Percentiles rank a stretch among this genome's conserved stretches.
These are phyloP conservation scores for Pythium grandisporangium DNA, from an alignment of 352 stramenopile genomes.

Conservation along the genomic window DNA sequence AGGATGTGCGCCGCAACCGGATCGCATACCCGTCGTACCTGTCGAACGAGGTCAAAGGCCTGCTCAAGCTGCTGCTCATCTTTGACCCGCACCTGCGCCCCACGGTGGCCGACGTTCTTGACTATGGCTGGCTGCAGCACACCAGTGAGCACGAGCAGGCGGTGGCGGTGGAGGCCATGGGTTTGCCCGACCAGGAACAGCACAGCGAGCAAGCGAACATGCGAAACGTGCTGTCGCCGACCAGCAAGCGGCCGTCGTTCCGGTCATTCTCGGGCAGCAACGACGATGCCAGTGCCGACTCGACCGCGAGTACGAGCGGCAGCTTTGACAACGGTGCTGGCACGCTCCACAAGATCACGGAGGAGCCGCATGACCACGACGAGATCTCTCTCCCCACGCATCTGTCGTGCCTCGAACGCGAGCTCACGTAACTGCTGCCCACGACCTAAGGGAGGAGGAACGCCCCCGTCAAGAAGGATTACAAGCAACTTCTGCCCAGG, in stretches of 20 bases:
- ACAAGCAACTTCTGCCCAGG: too few relatives aligned
- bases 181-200: too few relatives aligned
- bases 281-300: constrained; percentile 24
- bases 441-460: too few relatives aligned
- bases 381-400: constrained; percentile 10
- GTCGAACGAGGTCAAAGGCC: constrained; percentile 46
- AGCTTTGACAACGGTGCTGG: constrained; percentile 25
- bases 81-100: constrained; percentile 49
- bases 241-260: background rate
- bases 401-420: constrained; percentile 36
- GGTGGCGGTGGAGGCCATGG: constrained; percentile 1
- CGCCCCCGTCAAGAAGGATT: too few relatives aligned
- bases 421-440: constrained; percentile 14
- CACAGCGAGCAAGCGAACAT: too few relatives aligned
- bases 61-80: constrained; percentile 61
- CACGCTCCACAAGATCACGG: constrained; percentile 7
- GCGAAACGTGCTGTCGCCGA: background rate
- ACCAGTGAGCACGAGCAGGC: background rate
- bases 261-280: constrained; percentile 37
- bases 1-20: constrained; percentile 55
- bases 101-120: constrained; percentile 45
- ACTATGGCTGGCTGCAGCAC: constrained; percentile 48
- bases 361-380: constrained; percentile 9
- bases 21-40: constrained; percentile 61
- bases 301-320: constrained; percentile 44